Percentiles rank a stretch among this genome's conserved stretches.
phyloP scores from a whole-genome alignment of 148 eudicot genomes.

The Rhododendron ferrugineum region DNA sequence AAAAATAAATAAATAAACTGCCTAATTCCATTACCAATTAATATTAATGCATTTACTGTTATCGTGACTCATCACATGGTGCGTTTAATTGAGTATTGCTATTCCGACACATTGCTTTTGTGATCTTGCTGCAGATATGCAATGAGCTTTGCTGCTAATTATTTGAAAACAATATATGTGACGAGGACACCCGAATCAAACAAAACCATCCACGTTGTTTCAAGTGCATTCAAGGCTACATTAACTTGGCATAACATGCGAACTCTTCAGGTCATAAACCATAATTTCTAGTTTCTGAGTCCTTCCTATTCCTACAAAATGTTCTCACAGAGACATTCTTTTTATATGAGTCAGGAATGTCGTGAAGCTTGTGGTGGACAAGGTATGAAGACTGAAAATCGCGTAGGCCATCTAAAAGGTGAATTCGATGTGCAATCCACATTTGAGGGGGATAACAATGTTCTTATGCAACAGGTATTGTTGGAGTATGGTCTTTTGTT shows the following conservation, averaged over 20 bases:
- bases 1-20: background rate
- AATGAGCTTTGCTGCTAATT: conserved; percentile 88
- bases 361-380: conserved; percentile 99
- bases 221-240: conserved; percentile 87
- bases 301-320: conserved; percentile 1
- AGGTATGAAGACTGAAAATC: conserved; percentile 94
- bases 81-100: background rate
- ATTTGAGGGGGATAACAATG: conserved; percentile 97
- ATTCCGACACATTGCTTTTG: background rate
- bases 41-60: background rate
- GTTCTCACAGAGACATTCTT: background rate
- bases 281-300: background rate
- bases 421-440: conserved; percentile 93
- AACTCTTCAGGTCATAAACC: conserved; percentile 80
- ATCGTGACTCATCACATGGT: background rate
- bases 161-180: conserved; percentile 66
- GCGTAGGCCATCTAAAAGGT: conserved; percentile 73
- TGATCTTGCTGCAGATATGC: conserved; percentile 61
- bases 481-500: conserved; percentile 2
- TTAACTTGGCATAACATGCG: conserved; percentile 94
- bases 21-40: background rate
- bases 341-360: conserved; percentile 56
- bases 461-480: conserved; percentile 97
- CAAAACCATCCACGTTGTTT: conserved; percentile 73
- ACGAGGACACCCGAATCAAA: conserved; percentile 76